Evolutionary conservation across 768 basidiomycete species (phyloP).

Genomic region (Boletus fagicola): DNA sequence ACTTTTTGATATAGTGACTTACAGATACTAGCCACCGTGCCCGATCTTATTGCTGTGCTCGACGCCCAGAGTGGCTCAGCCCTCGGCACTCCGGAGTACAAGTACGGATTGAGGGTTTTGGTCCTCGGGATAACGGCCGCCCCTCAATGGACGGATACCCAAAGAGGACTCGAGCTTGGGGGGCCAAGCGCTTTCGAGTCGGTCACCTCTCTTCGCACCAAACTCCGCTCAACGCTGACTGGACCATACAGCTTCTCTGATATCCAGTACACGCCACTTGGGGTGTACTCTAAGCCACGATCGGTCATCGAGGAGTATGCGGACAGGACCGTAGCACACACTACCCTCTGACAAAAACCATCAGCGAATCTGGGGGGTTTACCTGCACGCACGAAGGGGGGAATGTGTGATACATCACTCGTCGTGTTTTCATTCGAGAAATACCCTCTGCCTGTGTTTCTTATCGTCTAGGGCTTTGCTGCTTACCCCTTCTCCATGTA

Average conservation of each 20-base stretch:
- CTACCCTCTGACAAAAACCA: background rate
- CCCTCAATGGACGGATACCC: constrained; percentile 54
- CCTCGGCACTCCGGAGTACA: constrained; percentile 62
- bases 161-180: constrained; percentile 48
- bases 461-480: background rate
- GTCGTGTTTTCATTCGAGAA: background rate
- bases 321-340: constrained; percentile 1
- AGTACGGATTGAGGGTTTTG: constrained; percentile 58
- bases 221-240: constrained; percentile 8
- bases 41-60: constrained; percentile 62
- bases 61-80: constrained; percentile 62
- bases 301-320: constrained; percentile 48
- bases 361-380: constrained; percentile 10
- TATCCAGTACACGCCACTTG: constrained; percentile 38
- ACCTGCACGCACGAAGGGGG: background rate
- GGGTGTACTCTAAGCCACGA: constrained; percentile 40
- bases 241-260: constrained; percentile 27
- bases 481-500: background rate
- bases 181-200: constrained; percentile 56
- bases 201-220: constrained; percentile 5
- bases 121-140: constrained; percentile 48
- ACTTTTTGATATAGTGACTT: constrained; percentile 8
- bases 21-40: constrained; percentile 54
- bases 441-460: constrained; percentile 6
- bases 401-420: background rate